Evolutionary conservation across 495 filamentous ascomycete genomes (phyloP).

Genomic region (Aspergillus funiculosus): DNA sequence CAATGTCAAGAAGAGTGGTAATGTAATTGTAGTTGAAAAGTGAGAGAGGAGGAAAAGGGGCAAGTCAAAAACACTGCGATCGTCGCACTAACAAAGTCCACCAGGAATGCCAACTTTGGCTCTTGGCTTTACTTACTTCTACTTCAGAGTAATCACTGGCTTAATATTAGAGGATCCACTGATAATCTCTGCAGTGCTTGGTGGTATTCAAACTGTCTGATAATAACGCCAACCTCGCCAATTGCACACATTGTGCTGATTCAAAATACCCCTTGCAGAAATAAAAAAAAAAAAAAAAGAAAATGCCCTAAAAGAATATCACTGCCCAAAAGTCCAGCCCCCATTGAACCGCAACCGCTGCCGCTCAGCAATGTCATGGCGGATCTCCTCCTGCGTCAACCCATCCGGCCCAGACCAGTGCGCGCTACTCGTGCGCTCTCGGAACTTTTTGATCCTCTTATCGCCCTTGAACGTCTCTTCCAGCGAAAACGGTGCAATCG

Average conservation of each 20-base stretch:
- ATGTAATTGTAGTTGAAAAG: too few relatives aligned
- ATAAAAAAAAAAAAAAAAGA: neutral
- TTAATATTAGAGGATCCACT: too few relatives aligned
- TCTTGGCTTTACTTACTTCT: too few relatives aligned
- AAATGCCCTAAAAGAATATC: neutral
- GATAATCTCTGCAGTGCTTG: too few relatives aligned
- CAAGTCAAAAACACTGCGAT: too few relatives aligned
- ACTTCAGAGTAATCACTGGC: too few relatives aligned
- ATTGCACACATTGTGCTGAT: neutral
- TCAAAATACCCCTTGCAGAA: neutral
- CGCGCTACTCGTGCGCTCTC: conserved; percentile 82
- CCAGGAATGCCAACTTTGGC: too few relatives aligned
- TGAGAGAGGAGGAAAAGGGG: too few relatives aligned
- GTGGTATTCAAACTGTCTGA: too few relatives aligned
- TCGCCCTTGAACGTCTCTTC: conserved; percentile 89
- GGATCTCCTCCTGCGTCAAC: conserved; percentile 82
- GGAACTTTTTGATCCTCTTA: conserved; percentile 76
- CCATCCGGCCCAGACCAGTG: conserved; percentile 84
- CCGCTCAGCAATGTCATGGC: conserved; percentile 71
- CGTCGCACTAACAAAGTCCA: too few relatives aligned
- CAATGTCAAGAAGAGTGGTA: too few relatives aligned
- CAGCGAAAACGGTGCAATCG: conserved; percentile 77
- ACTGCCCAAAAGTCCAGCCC: conserved; percentile 63
- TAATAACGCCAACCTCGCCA: conserved; percentile 2
- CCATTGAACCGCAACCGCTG: conserved; percentile 77